Base-by-base conservation (phyloP, 2,329 filamentous ascomycete genomes). In the Fusarium sp. region DNA sequence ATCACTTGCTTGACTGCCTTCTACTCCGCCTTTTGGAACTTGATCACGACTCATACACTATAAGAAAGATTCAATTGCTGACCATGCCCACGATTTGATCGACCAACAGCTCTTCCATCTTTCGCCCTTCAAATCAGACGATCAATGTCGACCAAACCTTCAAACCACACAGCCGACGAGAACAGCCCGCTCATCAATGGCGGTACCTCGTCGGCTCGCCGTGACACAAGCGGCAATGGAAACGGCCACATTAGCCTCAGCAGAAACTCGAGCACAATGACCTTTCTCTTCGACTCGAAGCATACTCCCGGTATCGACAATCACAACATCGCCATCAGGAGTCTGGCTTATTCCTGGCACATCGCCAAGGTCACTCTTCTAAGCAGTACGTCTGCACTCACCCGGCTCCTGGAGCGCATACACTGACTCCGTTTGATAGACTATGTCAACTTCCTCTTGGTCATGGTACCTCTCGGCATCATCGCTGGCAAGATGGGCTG, bases 401-500 rank as follows among this genome's bases (percentile, higher is more conserved):
- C 38, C 10, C 20, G 9, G 19, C 8, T 38, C 19, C 19, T 17
- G 12, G 20, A 19, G n/a, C 17, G 39, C 44, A 43, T 30, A 12
- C 30, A 48, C 67, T 70, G 43, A 70, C 21, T n/a, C 6, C 17
- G 20, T 28, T 28, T 6, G 10, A 28, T 64, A 88, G 86, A 82
- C 70, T 86, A 86, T 76, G 83, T 88, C 76, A 95, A 94, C 76
- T 85, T 90, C 67, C 83, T 90, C 53, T 88, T 96, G 67, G 82
- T 93, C 62, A 89, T 90, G 73, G 92, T 94, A 10, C 91, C 91
- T 11, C 77, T 92, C 40, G 91, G 91, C 63, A 91, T 94, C 65
- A 73, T 89, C 52, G 88, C 91, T 60, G 91, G 90, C 60, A 79
- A 81, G 15, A 72, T 87, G 61, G 80, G 82, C 45, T 91, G 90